These are phyloP conservation scores for Tricharina praecox DNA, from an alignment of 495 filamentous ascomycete species.

Conservation along the genomic window DNA sequence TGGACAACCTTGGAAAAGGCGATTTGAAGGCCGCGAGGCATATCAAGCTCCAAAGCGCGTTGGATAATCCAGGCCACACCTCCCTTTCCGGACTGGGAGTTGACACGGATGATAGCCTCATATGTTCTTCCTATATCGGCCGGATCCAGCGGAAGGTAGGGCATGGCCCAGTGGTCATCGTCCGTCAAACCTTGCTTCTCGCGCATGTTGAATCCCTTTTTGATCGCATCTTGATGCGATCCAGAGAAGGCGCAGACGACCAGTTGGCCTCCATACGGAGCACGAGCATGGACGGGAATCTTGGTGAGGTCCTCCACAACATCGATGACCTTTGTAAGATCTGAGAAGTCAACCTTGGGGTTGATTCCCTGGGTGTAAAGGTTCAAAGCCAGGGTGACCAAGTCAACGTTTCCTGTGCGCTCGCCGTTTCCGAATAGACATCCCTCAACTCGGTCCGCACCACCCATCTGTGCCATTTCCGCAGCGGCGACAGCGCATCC, in stretches of 20 bases:
- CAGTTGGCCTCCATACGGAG: slow-evolving; percentile 77
- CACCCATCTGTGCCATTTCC: slow-evolving; percentile 93
- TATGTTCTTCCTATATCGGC: slow-evolving; percentile 89
- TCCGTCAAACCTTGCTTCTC: slow-evolving; percentile 40
- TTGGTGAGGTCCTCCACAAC: slow-evolving; percentile 85
- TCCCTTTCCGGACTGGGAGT: slow-evolving; percentile 89
- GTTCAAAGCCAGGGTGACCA: slow-evolving; percentile 87
- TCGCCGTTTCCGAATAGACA: slow-evolving; percentile 94
- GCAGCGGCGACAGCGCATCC: slow-evolving; percentile 79
- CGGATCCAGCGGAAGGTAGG: slow-evolving; percentile 87
- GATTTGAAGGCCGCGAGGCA: slow-evolving; percentile 82
- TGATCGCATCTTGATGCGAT: slow-evolving; percentile 93
- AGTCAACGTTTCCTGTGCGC: slow-evolving; percentile 87
- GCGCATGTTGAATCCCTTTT: slow-evolving; percentile 77
- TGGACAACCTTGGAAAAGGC: slow-evolving; percentile 84
- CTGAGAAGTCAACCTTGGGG: slow-evolving; percentile 79
- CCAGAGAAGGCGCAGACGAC: slow-evolving; percentile 83
- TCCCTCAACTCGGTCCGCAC: slow-evolving; percentile 85
- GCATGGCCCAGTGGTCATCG: slow-evolving; percentile 52
- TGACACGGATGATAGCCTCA: slow-evolving; percentile 95
- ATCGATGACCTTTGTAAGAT: slow-evolving; percentile 74
- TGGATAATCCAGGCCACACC: slow-evolving; percentile 91
- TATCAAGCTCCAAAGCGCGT: slow-evolving; percentile 71
- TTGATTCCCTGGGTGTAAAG: slow-evolving; percentile 91
- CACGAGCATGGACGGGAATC: slow-evolving; percentile 77